Evolutionary conservation across 2,329 filamentous ascomycete genomes (phyloP), one percentile per base, ranked within the genome.

Genomic region (Pseudocercospora fuligena): DNA sequence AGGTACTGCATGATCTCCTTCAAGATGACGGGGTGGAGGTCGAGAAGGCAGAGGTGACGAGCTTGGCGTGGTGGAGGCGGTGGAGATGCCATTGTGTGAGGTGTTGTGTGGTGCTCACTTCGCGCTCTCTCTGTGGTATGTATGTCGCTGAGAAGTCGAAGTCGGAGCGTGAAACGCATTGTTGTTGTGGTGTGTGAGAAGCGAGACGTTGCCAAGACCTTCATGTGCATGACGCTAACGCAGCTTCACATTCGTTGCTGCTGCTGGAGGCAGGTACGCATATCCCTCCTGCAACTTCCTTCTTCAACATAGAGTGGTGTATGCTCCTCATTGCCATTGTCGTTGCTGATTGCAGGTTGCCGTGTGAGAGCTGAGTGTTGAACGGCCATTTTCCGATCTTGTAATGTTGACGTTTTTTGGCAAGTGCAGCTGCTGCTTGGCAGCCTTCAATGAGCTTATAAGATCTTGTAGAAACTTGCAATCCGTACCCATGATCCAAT

Each of bases 1-100:
- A 49, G 46, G 46, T 49, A 49, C 46, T 49, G n/a, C 46, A 49
- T 49, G 46, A 49, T 49, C 19, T 49, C 46, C 19, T 21, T 49
- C 19, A 49, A 2, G 25, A 49, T 25, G n/a, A 49, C 46, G 8
- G 46, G 19, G 2, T 49, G 19, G 11, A 49, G 46, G 46, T 49
- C 46, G 46, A 49, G 46, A 49, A 49, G n/a, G 46, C 46, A 23
- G 46, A 47, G 5, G 43, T 47, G 43, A 4, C 43, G 43, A 9
- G 43, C 19, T 21, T 47, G 43, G 43, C 5, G 27, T 25, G 19
- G n/a, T 25, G 12, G 36, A 40, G 46, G 19, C n/a, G 46, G 46
- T 11, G 23, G 46, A 21, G 46, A 6, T 23, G 46, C 46, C 46
- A 49, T 49, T 21, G 46, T 49, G 46, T 12, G n/a, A 9, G n/a